Evolutionary conservation across 208 protist genomes (phyloP).

Genomic region (Angomonas ambiguus): DNA sequence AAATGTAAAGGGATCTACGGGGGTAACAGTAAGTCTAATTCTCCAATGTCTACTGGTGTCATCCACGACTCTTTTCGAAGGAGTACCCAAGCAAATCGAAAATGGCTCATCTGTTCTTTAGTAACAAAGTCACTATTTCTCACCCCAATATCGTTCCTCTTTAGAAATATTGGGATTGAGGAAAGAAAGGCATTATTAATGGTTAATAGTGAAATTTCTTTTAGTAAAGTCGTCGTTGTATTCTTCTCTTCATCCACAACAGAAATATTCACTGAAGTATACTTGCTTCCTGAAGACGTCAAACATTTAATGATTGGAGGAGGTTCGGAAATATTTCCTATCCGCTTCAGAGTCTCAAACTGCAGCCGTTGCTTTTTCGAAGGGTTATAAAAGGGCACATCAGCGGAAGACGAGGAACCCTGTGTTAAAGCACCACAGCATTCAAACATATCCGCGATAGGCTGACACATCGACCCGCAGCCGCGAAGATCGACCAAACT

Average conservation of each 20-base stretch:
- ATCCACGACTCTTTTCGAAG: constrained; percentile 68
- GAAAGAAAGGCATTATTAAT: constrained; percentile 78
- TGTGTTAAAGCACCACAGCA: constrained; percentile 38
- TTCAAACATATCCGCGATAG: constrained; percentile 75
- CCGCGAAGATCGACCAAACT: constrained; percentile 47
- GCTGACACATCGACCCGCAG: constrained; percentile 24
- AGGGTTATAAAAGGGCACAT: constrained; percentile 24
- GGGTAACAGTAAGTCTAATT: constrained; percentile 76
- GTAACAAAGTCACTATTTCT: constrained; percentile 78
- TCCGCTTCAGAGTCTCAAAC: constrained; percentile 23
- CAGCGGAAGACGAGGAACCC: constrained; percentile 9
- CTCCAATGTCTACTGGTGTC: constrained; percentile 73
- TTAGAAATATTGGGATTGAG: constrained; percentile 74
- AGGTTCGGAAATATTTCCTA: constrained; percentile 18
- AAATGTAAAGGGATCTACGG: constrained; percentile 17
- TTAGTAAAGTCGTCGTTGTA: constrained; percentile 44
- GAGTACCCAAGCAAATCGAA: constrained; percentile 87
- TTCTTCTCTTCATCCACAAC: constrained; percentile 42
- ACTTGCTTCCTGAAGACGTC: constrained; percentile 35
- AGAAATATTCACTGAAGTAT: constrained; percentile 54
- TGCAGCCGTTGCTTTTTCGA: constrained; percentile 4
- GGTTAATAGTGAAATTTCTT: constrained; percentile 57
- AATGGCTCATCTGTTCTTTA: constrained; percentile 75
- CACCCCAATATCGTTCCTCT: constrained; percentile 73
- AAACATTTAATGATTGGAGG: constrained; percentile 33